Evolutionary conservation across 2,329 filamentous ascomycete species (phyloP).

Genomic region (Xylariaceae sp.): DNA sequence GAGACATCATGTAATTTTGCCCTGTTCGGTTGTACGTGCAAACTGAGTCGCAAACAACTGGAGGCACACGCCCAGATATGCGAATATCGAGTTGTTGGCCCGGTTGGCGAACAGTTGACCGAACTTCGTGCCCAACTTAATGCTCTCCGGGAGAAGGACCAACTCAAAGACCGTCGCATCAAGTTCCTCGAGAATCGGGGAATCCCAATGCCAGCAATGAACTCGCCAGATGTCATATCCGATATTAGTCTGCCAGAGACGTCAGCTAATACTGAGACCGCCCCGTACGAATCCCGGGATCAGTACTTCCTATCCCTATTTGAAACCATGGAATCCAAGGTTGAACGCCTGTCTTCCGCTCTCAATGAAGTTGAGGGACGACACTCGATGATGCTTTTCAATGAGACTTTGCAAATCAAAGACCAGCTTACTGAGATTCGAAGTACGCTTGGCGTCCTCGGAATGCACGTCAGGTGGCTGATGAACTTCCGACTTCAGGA

Average conservation of each 20-base stretch:
- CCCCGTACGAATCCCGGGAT: slow-evolving; percentile 45
- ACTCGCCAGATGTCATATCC: slow-evolving; percentile 26
- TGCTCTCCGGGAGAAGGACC: slow-evolving; percentile 44
- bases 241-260: slow-evolving; percentile 32
- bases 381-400: slow-evolving; percentile 63
- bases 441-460: slow-evolving; percentile 59
- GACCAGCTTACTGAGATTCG: slow-evolving; percentile 64
- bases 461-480: slow-evolving; percentile 63
- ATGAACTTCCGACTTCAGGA: slow-evolving; percentile 56
- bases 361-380: slow-evolving; percentile 61
- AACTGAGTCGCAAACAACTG: slow-evolving; percentile 43
- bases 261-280: slow-evolving; percentile 28
- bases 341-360: slow-evolving; percentile 60
- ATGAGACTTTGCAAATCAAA: slow-evolving; percentile 63
- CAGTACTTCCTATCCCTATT: slow-evolving; percentile 50
- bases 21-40: slow-evolving; percentile 51
- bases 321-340: slow-evolving; percentile 56
- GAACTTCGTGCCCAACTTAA: slow-evolving; percentile 53
- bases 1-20: slow-evolving; percentile 50
- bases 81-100: slow-evolving; percentile 55
- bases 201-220: slow-evolving; percentile 32
- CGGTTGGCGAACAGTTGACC: slow-evolving; percentile 50
- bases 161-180: slow-evolving; percentile 45
- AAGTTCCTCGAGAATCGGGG: slow-evolving; percentile 45
- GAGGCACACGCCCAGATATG: slow-evolving; percentile 52